Percentiles rank a stretch among this genome's conserved stretches.
phyloP scores from a whole-genome alignment of 257 asterid species.

The Nicotiana knightiana region DNA sequence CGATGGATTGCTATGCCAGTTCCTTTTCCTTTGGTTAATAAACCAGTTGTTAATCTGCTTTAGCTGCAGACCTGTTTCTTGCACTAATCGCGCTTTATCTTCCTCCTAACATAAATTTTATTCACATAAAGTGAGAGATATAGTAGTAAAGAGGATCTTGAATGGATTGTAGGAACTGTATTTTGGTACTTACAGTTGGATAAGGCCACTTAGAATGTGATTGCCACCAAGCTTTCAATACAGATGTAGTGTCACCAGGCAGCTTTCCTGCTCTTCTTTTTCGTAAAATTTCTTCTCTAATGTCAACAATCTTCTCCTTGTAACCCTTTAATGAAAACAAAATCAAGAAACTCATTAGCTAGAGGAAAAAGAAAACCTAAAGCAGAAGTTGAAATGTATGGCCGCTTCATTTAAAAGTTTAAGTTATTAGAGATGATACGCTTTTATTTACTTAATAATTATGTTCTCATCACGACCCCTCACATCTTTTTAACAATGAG shows the following conservation, averaged over 20 bases:
- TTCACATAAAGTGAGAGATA: neutral
- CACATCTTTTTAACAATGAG: neutral
- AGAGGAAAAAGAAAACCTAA: neutral
- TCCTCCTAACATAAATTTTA: slow-evolving; percentile 67
- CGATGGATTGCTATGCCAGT: slow-evolving; percentile 90
- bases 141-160: neutral
- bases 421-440: neutral
- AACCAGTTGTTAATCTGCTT: slow-evolving; percentile 93
- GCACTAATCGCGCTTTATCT: slow-evolving; percentile 80
- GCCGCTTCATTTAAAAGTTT: neutral
- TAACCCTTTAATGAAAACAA: slow-evolving; percentile 29
- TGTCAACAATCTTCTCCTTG: slow-evolving; percentile 57
- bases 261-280: slow-evolving; percentile 80
- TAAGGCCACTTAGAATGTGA: slow-evolving; percentile 91
- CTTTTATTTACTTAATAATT: neutral
- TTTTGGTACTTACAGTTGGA: slow-evolving; percentile 49
- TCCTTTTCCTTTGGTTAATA: slow-evolving; percentile 93
- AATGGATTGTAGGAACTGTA: neutral
- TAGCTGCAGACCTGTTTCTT: slow-evolving; percentile 87
- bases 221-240: slow-evolving; percentile 83
- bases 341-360: slow-evolving; percentile 10
- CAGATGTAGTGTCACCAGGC: slow-evolving; percentile 76
- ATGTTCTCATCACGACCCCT: neutral
- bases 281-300: slow-evolving; percentile 59
- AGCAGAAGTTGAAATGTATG: neutral